A percentile compares a stretch with the other conserved stretches of the same genome.
phyloP scores from a whole-genome alignment of 1,139 yeast genomes.

The Hyphopichia buzzinii region DNA sequence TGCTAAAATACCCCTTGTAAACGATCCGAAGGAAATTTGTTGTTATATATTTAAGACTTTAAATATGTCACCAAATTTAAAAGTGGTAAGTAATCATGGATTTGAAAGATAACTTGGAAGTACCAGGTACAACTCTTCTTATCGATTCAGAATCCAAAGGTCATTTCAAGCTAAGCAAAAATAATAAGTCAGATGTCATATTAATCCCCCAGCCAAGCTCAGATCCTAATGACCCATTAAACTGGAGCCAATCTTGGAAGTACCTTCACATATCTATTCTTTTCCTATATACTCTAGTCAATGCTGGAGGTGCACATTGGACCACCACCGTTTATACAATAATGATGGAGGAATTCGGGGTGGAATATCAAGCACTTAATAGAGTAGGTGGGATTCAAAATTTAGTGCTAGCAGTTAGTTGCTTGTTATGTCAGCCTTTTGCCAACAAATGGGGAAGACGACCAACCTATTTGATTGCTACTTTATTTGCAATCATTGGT shows the following conservation, averaged over 20 bases:
- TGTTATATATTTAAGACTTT: too few species aligned
- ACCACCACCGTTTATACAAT: constrained; percentile 2
- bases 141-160: constrained; percentile 2
- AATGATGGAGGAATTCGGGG: neutral
- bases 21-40: too few species aligned
- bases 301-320: constrained; percentile 4
- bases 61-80: too few species aligned
- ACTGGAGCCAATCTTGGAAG: constrained; percentile 21
- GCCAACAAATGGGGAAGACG: constrained; percentile 3
- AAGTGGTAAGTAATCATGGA: too few species aligned
- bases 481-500: neutral
- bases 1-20: too few species aligned
- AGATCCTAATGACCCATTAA: constrained; percentile 25
- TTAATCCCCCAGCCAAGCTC: constrained; percentile 26
- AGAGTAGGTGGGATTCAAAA: constrained; percentile 1
- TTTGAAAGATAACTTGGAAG: neutral
- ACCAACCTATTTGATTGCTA: constrained; percentile 2
- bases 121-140: constrained; percentile 2
- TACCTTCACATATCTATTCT: neutral
- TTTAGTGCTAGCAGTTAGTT: constrained; percentile 2
- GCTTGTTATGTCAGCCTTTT: constrained; percentile 3
- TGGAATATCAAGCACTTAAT: neutral
- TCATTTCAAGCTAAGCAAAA: constrained; percentile 13
- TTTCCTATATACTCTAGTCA: constrained; percentile 1
- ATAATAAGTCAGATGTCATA: constrained; percentile 18